Conservation (phyloP, 2,329 filamentous ascomycete genomes). For the Aspergillus sp. region DNA sequence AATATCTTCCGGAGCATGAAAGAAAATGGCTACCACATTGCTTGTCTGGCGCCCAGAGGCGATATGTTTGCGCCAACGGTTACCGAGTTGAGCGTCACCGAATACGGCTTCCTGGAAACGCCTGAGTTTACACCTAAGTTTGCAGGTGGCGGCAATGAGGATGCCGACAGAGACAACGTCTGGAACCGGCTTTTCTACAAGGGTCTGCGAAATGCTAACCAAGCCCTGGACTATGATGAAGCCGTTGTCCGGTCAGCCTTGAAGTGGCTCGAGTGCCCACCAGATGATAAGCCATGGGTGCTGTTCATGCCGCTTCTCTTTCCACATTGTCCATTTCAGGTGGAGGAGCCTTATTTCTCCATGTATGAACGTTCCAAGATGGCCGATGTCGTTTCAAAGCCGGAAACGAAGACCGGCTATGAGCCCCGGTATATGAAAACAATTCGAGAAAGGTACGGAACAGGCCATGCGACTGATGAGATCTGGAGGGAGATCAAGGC, state of each 20-base stretch:
- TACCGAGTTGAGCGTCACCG: constrained; percentile 8
- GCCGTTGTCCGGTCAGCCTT: constrained; percentile 47
- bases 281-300: constrained; percentile 21
- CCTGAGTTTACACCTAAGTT: constrained; percentile 6
- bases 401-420: neutral
- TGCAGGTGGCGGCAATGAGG: neutral
- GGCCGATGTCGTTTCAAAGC: neutral
- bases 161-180: neutral
- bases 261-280: constrained; percentile 51
- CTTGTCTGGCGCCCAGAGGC: constrained; percentile 39
- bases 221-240: constrained; percentile 53
- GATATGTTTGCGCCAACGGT: constrained; percentile 11
- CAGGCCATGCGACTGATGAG: constrained; percentile 45
- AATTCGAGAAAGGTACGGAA: constrained; percentile 38
- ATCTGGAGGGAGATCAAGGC: constrained; percentile 52
- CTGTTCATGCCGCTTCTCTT: constrained; percentile 36
- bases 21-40: constrained; percentile 53
- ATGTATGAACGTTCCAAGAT: constrained; percentile 47
- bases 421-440: constrained; percentile 5
- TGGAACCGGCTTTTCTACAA: constrained; percentile 39
- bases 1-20: constrained; percentile 53
- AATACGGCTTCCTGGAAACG: constrained; percentile 12
- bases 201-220: constrained; percentile 42
- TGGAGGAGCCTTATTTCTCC: constrained; percentile 55
- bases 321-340: constrained; percentile 53